phyloP scores from a whole-genome alignment of 2,329 filamentous ascomycete genomes.

The Tolypocladium album region DNA sequence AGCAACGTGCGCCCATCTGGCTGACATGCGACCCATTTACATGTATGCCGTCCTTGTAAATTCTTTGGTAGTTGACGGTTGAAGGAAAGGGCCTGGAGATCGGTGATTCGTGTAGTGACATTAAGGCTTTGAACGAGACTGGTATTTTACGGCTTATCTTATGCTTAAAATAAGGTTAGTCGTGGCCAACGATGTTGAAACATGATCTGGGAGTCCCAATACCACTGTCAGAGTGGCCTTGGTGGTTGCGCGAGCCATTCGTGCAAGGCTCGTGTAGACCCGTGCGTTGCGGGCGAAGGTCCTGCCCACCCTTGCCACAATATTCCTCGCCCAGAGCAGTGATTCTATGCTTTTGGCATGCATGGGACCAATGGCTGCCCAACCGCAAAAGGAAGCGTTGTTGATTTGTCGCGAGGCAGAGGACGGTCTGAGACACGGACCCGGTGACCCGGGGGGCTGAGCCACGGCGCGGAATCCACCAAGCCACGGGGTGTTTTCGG shows the following conservation, averaged over 20 bases:
- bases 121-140: neutral
- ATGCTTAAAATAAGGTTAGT: conserved; percentile 1
- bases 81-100: no score
- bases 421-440: neutral
- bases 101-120: no score
- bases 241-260: no score
- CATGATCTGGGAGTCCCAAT: neutral
- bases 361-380: neutral
- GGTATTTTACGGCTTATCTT: neutral
- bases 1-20: neutral
- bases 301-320: no score
- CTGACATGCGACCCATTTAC: neutral
- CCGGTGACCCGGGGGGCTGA: neutral
- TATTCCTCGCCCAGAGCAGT: neutral
- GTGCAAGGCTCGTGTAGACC: no score
- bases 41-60: neutral
- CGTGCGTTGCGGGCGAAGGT: no score
- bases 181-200: neutral
- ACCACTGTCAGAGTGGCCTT: neutral
- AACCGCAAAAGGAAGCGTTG: neutral
- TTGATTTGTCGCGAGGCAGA: neutral
- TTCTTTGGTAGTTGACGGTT: no score
- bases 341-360: neutral
- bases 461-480: neutral
- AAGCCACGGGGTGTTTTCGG: neutral